Conservation (phyloP, 768 basidiomycete species). For the Collybia sp. region DNA sequence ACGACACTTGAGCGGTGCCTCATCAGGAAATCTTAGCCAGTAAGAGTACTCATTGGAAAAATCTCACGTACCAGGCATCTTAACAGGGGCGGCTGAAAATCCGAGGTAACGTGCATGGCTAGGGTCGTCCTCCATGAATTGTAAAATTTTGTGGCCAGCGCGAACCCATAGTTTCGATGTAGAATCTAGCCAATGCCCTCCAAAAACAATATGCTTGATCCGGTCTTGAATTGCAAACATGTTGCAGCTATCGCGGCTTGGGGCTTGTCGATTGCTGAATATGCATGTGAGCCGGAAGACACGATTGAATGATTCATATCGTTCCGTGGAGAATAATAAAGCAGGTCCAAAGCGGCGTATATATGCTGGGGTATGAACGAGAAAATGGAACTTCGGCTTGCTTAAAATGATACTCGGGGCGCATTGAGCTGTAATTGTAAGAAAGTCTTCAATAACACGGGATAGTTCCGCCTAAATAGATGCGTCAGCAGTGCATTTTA, state of each 20-base stretch:
- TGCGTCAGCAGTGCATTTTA: neutral
- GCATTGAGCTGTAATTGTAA: constrained; percentile 6
- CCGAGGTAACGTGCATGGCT: no score
- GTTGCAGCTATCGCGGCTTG: neutral
- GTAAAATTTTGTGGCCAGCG: neutral
- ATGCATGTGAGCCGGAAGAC: constrained; percentile 9
- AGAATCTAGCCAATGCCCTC: neutral
- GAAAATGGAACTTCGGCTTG: no score
- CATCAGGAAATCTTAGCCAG: no score
- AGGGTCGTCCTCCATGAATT: no score
- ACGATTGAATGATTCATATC: constrained; percentile 18
- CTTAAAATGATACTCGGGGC: constrained; percentile 18
- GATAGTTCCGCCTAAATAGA: neutral
- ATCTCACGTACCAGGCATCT: no score
- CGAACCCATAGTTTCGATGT: neutral
- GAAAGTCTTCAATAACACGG: no score
- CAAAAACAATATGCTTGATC: neutral
- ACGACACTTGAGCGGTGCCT: neutral
- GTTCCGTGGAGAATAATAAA: constrained; percentile 19
- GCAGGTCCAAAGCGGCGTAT: constrained; percentile 21
- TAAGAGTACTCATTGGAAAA: no score
- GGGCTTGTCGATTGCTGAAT: no score
- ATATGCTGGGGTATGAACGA: constrained; percentile 18
- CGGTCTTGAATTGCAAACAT: neutral
- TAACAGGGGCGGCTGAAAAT: no score